phyloP scores from a whole-genome alignment of 306 rosid species.

The Medicago arabica region DNA sequence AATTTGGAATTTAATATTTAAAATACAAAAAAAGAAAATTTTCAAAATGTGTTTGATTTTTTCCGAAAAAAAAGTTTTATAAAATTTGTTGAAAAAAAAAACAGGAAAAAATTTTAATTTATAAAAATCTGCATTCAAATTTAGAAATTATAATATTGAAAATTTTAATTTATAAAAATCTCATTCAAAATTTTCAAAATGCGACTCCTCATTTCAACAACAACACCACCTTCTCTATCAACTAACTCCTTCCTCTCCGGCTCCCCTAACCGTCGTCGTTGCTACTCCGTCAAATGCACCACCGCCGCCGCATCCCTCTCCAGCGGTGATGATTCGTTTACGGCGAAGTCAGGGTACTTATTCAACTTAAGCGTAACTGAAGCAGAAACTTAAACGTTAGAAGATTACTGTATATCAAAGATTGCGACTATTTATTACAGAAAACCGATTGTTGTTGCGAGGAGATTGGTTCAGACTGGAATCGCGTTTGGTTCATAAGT shows the following conservation, averaged over 20 bases:
- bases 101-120: no score
- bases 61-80: no score
- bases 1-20: no score
- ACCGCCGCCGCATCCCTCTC: conserved; percentile 23
- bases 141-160: no score
- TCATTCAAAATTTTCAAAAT: conserved; percentile 5
- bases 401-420: conserved; percentile 61
- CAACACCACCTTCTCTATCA: conserved; percentile 42
- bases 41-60: no score
- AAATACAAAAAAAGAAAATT: no score
- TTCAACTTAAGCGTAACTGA: conserved; percentile 68
- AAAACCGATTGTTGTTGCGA: conserved; percentile 72
- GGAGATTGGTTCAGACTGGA: conserved; percentile 78
- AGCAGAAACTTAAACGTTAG: conserved; percentile 69
- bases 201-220: conserved; percentile 36
- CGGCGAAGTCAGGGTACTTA: conserved; percentile 82
- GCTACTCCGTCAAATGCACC: conserved; percentile 26
- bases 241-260: not conserved
- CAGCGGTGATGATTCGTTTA: conserved; percentile 58
- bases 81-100: no score
- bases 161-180: no score
- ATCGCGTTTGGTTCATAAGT: conserved; percentile 74
- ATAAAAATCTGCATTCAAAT: no score
- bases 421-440: conserved; percentile 69
- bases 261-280: conserved; percentile 13